Base-by-base conservation (phyloP, 2,329 filamentous ascomycete genomes). In the Alternaria novae-zelandiae region DNA sequence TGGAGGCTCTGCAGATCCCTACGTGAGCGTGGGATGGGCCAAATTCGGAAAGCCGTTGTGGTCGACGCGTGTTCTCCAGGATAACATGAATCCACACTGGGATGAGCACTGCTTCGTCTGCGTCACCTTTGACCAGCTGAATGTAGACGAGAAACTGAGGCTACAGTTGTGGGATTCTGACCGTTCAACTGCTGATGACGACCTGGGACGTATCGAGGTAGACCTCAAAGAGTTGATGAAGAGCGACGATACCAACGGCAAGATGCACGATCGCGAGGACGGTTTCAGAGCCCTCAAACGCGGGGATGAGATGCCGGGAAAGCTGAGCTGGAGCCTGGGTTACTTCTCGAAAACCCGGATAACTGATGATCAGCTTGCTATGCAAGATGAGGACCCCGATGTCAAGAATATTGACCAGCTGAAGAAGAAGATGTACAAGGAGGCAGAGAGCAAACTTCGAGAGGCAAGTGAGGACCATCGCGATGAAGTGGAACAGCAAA, bases 101-200 rank as follows among this genome's bases (percentile, higher is more conserved):
- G 84, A 91, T 32, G 91, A 94, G 75, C 90, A 88, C 54, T 86
- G 86, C 21, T 90, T 87, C 61, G 80, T 93, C n/a, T 81, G 92
- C 2, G 90, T 93, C 2, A 89, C 89, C 0, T 85, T 88, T 0
- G 88, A 92, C 66, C 90, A 93, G 74, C 78, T 93, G 11, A 91
- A 93, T 64, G 90, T 91, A 0, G 86, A 89, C 21, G 90, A 92
- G 78, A 88, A 86, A 32, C 76, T 94, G 10, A 86, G 90, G 4
- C 73, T 93, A 2, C 90, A 93, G 72, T 82, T 93, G 0, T 94
- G 91, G 91, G 91, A 94, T 70, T 91, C 89, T 2, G 91, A 93
- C 74, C 88, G 88, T 46, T 85, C 87, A 55, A 90, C 88, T 3
- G 90, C 90, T 2, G 91, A 93, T 72, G 91, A 93, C 69, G 90